These are phyloP conservation scores for Fusarium globosum DNA, from an alignment of 2,329 filamentous ascomycete genomes.

Conservation along the genomic window DNA sequence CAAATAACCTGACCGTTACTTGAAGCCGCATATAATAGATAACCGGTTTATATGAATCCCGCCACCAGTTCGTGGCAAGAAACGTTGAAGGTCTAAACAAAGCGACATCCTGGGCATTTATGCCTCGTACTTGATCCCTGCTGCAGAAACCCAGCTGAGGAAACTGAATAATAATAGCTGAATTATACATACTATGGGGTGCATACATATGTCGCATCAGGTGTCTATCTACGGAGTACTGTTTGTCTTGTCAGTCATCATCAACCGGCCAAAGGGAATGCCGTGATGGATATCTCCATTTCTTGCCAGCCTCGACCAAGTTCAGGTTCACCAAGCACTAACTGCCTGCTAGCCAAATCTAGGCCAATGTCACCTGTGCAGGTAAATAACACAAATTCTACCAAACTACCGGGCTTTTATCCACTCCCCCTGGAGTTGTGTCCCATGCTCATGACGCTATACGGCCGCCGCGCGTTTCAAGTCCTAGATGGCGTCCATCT, in stretches of 20 bases:
- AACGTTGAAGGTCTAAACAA: not conserved
- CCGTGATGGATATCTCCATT: slow-evolving; percentile 3
- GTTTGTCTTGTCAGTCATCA: not conserved
- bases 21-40: slow-evolving; percentile 4
- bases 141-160: slow-evolving; percentile 7
- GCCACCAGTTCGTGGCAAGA: slow-evolving; percentile 25
- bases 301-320: slow-evolving; percentile 2
- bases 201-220: not conserved
- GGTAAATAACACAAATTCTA: slow-evolving; percentile 1
- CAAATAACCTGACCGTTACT: not conserved
- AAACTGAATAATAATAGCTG: slow-evolving; percentile 2
- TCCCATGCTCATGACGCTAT: slow-evolving; percentile 18
- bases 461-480: slow-evolving; percentile 42
- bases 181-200: slow-evolving; percentile 2
- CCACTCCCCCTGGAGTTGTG: slow-evolving; percentile 3
- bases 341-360: not conserved
- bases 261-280: not conserved
- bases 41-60: not conserved
- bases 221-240: not conserved
- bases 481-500: slow-evolving; percentile 35
- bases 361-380: slow-evolving; percentile 3
- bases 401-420: slow-evolving; percentile 19
- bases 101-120: not conserved
- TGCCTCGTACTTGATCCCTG: slow-evolving; percentile 4
- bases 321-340: not conserved